These are phyloP conservation scores for Penicillium decumbens DNA, from an alignment of 2,329 filamentous ascomycete species.

Conservation along the genomic window DNA sequence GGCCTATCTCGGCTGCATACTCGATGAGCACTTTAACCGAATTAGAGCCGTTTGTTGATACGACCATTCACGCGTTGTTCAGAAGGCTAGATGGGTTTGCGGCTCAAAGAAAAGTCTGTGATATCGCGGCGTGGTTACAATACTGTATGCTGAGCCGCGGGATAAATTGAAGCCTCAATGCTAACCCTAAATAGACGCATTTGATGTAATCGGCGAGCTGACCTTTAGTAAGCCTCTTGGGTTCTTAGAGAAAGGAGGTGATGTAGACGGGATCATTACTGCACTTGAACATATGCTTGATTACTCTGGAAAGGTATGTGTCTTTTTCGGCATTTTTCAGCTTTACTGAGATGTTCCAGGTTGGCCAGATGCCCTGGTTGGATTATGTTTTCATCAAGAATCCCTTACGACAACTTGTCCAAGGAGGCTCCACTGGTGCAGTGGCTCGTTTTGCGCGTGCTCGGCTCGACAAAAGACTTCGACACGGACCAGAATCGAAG, in stretches of 20 bases:
- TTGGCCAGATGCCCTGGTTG: slow-evolving; percentile 37
- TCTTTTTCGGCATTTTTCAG: too few relatives aligned
- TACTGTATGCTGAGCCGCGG: slow-evolving; percentile 17
- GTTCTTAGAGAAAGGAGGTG: slow-evolving; percentile 30
- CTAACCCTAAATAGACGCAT: slow-evolving; percentile 19
- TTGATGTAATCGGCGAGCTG: slow-evolving; percentile 37
- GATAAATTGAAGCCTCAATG: not conserved
- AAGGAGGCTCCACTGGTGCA: slow-evolving; percentile 18
- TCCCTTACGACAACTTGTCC: slow-evolving; percentile 20
- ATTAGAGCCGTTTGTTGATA: slow-evolving; percentile 38
- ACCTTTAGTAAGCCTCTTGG: slow-evolving; percentile 35
- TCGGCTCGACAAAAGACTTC: slow-evolving; percentile 19
- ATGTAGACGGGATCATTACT: slow-evolving; percentile 33
- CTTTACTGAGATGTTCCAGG: slow-evolving; percentile 4
- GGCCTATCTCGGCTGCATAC: slow-evolving; percentile 39
- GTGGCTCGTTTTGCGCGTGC: slow-evolving; percentile 22
- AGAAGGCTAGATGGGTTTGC: slow-evolving; percentile 24
- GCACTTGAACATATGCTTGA: slow-evolving; percentile 28
- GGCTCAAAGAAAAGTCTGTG: slow-evolving; percentile 17
- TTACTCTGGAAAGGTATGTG: slow-evolving; percentile 21
- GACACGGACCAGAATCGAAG: not conserved
- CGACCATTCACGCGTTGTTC: slow-evolving; percentile 28
- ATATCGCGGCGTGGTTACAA: slow-evolving; percentile 33
- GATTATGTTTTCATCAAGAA: slow-evolving; percentile 36
- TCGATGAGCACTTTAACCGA: slow-evolving; percentile 41